Evolutionary conservation across 257 asterid genomes (phyloP), one percentile per base, ranked within the genome.

Genomic region (Penstemon newberryi): DNA sequence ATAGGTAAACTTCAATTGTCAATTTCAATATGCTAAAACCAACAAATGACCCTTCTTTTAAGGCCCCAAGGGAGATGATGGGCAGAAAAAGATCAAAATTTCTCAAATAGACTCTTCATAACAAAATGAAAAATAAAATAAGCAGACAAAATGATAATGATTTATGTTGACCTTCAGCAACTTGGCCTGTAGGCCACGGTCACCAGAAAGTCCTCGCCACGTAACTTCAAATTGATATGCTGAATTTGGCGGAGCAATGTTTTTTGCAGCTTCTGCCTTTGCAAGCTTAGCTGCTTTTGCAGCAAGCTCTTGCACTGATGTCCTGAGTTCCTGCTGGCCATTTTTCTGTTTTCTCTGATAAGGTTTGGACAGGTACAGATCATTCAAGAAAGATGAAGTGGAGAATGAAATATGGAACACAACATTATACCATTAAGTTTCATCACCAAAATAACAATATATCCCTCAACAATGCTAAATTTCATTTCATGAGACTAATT

Each of bases 161-260:
- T 10, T 64, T 56, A 8, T 51, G 51, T 43, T 60, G 53, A 94
- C 99, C 97, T 94, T 91, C 75, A 91, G 77, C 52, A 94, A 83
- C 65, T 78, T 87, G 78, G 91, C 81, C 77, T 91, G 99, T 60
- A 89, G 75, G 44, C 71, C 68, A 72, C 74, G 87, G 60, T 91
- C 96, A 76, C 91, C 91, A 72, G 91, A 80, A 51, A 94, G 86
- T 44, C 95, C 95, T 60, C 93, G 91, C 99, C 97, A 94, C 69
- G 91, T 80, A 77, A 79, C 84, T 89, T 91, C 99, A 70, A 94
- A 91, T 82, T 94, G 95, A 80, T 83, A 89, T 54, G 96, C 99
- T 15, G 99, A 81, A 69, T 78, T 87, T 65, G 96, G 97, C 7
- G 96, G 87, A 68, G 80, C 83, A 70, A 91, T 84, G 71, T 81